Base-by-base conservation (phyloP, 1,284 basidiomycete genomes). In the Blastosporella zonata region DNA sequence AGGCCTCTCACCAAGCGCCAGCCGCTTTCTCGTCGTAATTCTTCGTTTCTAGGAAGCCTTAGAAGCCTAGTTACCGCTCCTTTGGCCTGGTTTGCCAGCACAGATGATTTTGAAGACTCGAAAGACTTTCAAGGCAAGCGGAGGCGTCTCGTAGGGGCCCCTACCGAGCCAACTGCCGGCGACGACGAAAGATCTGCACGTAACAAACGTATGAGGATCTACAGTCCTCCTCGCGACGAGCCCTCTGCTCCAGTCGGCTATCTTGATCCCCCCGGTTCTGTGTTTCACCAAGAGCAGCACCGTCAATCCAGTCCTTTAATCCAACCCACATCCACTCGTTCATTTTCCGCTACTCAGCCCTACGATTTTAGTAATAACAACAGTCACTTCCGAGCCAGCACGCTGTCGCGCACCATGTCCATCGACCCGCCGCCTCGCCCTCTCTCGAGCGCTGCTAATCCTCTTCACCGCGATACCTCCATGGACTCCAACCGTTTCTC, bases 1-100 rank as follows among this genome's bases (percentile, higher is more conserved):
- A 50, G 56, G 46, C 55, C 57, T 43, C 58, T 62, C 51, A 58
- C 57, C 42, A 61, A 64, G 48, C 56, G 62, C 44, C 56, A 65
- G 43, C 64, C 67, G 8, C 58, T 77, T 39, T 63, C 63, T 57
- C 78, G 79, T 55, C 71, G 73, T 18, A 70, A 73, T 53, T 74
- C 70, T 15, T 79, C 79, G 25, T 69, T 82, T 55, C 61, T 82
- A 43, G 79, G 77, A 39, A 63, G 78, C 33, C 73, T 86, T 63
- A 85, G 78, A 70, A 78, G 71, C 65, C 70, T 85, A 62, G 81
- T 86, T 55, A 75, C 81, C 15, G 78, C 79, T 12, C 81, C 84
- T 38, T 71, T 86, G 54, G 59, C 71, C 54, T 84, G 84, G 82
- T 75, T 84, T 55, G 64, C 65, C 55, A 64, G 67, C 62, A 65